Percentiles rank a stretch among this genome's conserved stretches.
Conservation (phyloP, 225 moss, liverwort and hornwort species). For the Sphagnum tenellum region DNA sequence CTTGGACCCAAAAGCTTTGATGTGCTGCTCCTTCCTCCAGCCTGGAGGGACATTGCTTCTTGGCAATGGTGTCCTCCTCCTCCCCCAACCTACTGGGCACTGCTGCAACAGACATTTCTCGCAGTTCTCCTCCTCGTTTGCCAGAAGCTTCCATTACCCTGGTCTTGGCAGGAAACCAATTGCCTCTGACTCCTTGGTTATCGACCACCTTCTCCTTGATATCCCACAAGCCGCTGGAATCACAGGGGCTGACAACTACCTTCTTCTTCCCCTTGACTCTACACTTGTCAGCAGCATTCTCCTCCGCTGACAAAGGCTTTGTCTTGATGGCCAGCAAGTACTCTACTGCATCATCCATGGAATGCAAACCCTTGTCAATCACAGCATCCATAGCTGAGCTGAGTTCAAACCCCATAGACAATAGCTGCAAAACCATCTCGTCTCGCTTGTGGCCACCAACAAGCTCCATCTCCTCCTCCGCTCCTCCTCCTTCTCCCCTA, state of each 20-base stretch:
- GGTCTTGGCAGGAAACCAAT: conserved; percentile 7
- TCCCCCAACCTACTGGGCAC: background rate
- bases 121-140: background rate
- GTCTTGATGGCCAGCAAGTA: conserved; percentile 26
- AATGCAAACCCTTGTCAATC: conserved; percentile 19
- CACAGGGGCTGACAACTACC: conserved; percentile 6
- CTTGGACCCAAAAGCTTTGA: conserved; percentile 36
- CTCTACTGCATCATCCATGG: conserved; percentile 33
- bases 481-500: no score
- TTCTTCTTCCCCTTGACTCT: conserved; percentile 5
- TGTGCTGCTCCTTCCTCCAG: background rate
- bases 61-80: conserved; percentile 5
- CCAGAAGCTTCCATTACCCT: conserved; percentile 10
- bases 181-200: conserved; percentile 11
- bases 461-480: no score
- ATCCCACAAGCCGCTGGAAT: conserved; percentile 21
- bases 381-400: conserved; percentile 25
- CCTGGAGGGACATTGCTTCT: background rate
- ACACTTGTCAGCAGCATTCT: background rate
- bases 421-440: conserved; percentile 31
- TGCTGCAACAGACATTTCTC: background rate
- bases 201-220: conserved; percentile 31
- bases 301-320: conserved; percentile 8
- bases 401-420: conserved; percentile 47
- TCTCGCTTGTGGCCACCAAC: conserved; percentile 17